phyloP scores from a whole-genome alignment of 192 early-diverging fungal species.

The Kickxella alabastrina region DNA sequence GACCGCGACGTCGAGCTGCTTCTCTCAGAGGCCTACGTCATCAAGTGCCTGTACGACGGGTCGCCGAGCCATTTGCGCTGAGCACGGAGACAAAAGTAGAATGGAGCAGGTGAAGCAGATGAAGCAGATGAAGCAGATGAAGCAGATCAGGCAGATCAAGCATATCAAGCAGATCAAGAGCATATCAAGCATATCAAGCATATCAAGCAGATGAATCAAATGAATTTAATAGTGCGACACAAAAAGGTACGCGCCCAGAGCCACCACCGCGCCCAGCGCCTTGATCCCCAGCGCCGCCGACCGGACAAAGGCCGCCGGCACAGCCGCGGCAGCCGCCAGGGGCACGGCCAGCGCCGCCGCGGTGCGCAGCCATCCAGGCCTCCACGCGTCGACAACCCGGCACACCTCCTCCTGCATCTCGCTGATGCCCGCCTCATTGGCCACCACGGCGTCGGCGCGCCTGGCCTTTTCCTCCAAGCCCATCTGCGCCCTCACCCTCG shows the following conservation, averaged over 20 bases:
- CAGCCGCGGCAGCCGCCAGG: conserved; percentile 12
- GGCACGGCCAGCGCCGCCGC: conserved; percentile 30
- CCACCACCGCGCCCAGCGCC: conserved; percentile 19
- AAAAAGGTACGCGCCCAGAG: no score
- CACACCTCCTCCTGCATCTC: conserved; percentile 34
- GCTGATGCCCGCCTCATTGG: conserved; percentile 57
- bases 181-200: no score
- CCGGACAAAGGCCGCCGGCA: conserved; percentile 14
- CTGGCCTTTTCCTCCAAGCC: conserved; percentile 70
- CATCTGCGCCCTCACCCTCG: conserved; percentile 83
- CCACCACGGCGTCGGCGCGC: conserved; percentile 78
- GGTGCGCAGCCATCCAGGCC: conserved; percentile 20
- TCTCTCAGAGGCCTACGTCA: conserved; percentile 95
- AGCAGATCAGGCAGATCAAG: no score
- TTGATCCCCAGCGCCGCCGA: conserved; percentile 14
- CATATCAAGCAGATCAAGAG: no score
- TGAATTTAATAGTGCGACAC: no score
- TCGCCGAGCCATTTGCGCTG: conserved; percentile 69
- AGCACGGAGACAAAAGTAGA: not conserved
- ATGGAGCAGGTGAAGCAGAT: no score
- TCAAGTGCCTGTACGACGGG: conserved; percentile 91
- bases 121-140: no score
- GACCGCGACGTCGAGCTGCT: conserved; percentile 92
- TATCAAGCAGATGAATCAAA: no score
- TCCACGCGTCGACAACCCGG: conserved; percentile 18